These are phyloP conservation scores for Pestalotiopsis sp. DNA, from an alignment of 2,329 filamentous ascomycete genomes.

Conservation along the genomic window DNA sequence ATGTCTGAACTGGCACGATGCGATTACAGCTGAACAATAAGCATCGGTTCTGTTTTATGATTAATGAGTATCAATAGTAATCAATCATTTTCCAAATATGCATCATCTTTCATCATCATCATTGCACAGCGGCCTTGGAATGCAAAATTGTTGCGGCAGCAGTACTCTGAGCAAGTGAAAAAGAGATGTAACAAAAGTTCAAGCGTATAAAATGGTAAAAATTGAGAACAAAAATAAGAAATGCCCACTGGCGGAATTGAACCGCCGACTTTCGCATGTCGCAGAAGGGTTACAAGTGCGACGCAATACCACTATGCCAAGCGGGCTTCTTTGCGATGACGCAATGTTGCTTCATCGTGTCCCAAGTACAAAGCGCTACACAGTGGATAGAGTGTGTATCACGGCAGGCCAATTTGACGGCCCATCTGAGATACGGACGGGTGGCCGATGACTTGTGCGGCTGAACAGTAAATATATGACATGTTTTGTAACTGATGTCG, in stretches of 20 bases:
- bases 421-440: too few relatives aligned
- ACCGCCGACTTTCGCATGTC: slow-evolving; percentile 4
- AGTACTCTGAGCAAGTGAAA: not conserved
- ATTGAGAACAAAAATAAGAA: too few relatives aligned
- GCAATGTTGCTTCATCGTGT: not conserved
- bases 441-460: too few relatives aligned
- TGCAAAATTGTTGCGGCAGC: not conserved
- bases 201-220: too few relatives aligned
- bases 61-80: not conserved
- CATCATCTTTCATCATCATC: not conserved
- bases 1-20: too few relatives aligned
- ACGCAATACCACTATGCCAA: slow-evolving; percentile 7
- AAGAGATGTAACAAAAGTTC: too few relatives aligned
- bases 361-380: too few relatives aligned
- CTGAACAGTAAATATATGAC: too few relatives aligned
- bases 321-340: not conserved
- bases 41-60: not conserved
- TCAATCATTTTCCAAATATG: not conserved
- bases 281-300: slow-evolving; percentile 4
- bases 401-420: too few relatives aligned
- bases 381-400: too few relatives aligned
- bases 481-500: too few relatives aligned
- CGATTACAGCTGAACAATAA: not conserved
- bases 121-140: not conserved
- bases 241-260: slow-evolving; percentile 8